Evolutionary conservation across 2,329 filamentous ascomycete genomes (phyloP).

Genomic region (Colletotrichum orbiculare): DNA sequence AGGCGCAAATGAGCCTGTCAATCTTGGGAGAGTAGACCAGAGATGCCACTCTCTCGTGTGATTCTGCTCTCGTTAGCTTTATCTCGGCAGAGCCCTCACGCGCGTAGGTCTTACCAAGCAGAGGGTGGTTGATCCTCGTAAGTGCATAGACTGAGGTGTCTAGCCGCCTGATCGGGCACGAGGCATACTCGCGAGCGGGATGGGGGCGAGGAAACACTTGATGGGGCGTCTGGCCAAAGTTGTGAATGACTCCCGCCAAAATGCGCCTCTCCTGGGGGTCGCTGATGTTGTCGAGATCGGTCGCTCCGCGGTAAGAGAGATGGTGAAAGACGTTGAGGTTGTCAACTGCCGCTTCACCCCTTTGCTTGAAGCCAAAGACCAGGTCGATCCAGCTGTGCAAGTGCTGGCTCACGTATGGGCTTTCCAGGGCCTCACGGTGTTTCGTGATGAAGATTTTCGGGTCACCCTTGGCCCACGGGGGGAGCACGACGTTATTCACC

Average conservation of each 20-base stretch:
- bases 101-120: conserved; percentile 65
- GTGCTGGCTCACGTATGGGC: conserved; percentile 88
- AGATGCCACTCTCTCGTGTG: conserved; percentile 82
- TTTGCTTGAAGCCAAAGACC: conserved; percentile 93
- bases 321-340: conserved; percentile 96
- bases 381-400: conserved; percentile 97
- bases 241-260: conserved; percentile 96
- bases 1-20: conserved; percentile 85
- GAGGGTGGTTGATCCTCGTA: conserved; percentile 80
- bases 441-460: conserved; percentile 95
- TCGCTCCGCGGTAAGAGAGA: conserved; percentile 93
- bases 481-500: conserved; percentile 89
- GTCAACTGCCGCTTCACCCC: conserved; percentile 90
- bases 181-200: conserved; percentile 76
- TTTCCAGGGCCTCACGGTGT: conserved; percentile 94
- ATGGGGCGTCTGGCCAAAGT: conserved; percentile 96
- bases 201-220: conserved; percentile 91
- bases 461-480: conserved; percentile 96
- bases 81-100: not conserved
- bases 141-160: conserved; percentile 83
- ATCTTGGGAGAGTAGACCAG: conserved; percentile 82
- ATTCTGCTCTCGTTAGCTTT: conserved; percentile 54
- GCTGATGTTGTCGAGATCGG: conserved; percentile 89
- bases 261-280: conserved; percentile 88
- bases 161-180: conserved; percentile 74